Base-by-base conservation (phyloP, 129 eudicot genomes). In the Dittrichia graveolens region DNA sequence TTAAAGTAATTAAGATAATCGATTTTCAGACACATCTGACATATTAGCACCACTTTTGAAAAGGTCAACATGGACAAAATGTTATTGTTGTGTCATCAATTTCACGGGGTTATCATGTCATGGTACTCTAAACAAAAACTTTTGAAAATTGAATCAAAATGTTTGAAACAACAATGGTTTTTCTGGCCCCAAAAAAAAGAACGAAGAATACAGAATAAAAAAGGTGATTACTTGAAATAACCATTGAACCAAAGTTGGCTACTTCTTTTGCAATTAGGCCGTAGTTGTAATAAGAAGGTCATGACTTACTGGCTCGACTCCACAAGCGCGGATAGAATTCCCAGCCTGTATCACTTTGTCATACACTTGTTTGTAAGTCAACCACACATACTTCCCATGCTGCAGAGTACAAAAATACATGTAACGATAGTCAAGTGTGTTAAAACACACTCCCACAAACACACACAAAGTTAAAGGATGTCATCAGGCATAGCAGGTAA, bases 321-420 rank as follows among this genome's bases (percentile, higher is more conserved):
- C 98, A 80, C 92, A 82, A 69, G 87, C 80, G 72, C 98, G 95
- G 38, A 93, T 82, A 73, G 96, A 69, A 70, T 86, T 89, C 43
- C 96, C 96, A 37, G 82, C 65, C 71, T 82, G 85, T 13, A 93
- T 63, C 63, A 89, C 98, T 37, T 66, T 73, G 71, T 89, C 89
- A 48, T 87, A 89, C 44, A 87, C 98, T 84, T 93, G 83, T 85
- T 84, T 87, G 82, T 87, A 93, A 16, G 93, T 93, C 83, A 78
- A 66, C 98, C 98, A 93, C 42, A 76, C 85, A 76, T 90, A 93
- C 46, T 76, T 80, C 47, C 92, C 98, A 69, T 86, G 90, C 98
- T 93, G 91, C 82, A 73, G 59, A 46, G 18, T 9, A 64, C 8
- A 72, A 12, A 50, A 43, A 18, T 5, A 47, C 15, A 56, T 31